Conservation (phyloP, 108 stramenopile genomes). For the Nannochloropsis oceanica region DNA sequence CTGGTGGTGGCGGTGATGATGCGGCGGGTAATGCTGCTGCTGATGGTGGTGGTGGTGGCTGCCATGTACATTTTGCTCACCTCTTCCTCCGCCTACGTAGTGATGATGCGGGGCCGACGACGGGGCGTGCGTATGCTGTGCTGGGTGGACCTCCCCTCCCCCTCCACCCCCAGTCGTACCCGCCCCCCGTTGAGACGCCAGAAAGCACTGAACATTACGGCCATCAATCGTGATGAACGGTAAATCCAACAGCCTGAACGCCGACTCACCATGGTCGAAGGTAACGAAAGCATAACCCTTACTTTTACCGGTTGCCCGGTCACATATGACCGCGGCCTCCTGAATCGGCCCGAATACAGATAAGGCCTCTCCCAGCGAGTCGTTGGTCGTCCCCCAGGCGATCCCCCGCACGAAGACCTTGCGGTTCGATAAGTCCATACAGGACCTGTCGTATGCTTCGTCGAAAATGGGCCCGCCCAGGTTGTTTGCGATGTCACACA, state of each 20-base stretch:
- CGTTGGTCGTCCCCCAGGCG: background rate
- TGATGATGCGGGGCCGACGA: too few relatives aligned
- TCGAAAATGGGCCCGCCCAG: background rate
- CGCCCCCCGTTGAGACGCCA: background rate
- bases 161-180: background rate
- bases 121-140: too few relatives aligned
- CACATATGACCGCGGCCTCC: background rate
- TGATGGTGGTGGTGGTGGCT: too few relatives aligned
- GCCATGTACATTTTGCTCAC: too few relatives aligned
- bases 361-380: background rate
- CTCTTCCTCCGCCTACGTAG: too few relatives aligned
- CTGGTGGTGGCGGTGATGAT: too few relatives aligned
- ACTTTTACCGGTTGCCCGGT: background rate
- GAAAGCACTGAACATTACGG: background rate
- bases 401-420: background rate
- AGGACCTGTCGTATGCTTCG: background rate
- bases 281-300: background rate
- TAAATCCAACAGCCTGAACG: background rate
- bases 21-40: too few relatives aligned
- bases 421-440: background rate
- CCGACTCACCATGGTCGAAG: background rate
- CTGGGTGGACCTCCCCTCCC: too few relatives aligned
- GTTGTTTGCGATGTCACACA: background rate
- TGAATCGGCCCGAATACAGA: background rate
- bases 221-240: background rate